Base-by-base conservation (phyloP, 768 basidiomycete genomes). In the Lactarius sp. region DNA sequence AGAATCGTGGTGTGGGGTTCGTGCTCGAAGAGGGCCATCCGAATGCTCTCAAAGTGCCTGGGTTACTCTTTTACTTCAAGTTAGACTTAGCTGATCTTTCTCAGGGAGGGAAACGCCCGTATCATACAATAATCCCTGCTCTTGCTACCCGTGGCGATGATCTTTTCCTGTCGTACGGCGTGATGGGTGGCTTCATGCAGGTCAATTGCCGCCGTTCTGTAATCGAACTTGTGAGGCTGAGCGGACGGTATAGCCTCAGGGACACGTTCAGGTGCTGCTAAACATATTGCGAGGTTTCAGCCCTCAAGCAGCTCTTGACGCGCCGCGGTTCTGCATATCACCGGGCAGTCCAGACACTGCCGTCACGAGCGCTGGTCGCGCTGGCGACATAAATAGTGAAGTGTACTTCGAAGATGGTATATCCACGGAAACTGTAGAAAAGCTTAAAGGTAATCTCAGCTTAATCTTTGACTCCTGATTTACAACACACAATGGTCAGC, bases 331-430 rank as follows among this genome's bases (percentile, higher is more conserved):
- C n/a, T 60, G 59, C 42, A 60, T 52, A 60, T 60, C 59, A 46
- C 42, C 59, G 13, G 52, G 52, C 3, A 22, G 16, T 31, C 59
- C 44, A 37, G 22, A 61, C 16, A 46, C 37, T 6, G 37, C 20
- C 6, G 7, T 54, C 20, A 36, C n/a, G 22, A 55, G 55, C 20
- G 46, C 27, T 10, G 46, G 44, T 7, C 44, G 52, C 44, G 31
- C 90, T 18, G 92, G 84, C 14, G 93, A 94, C 62, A 98, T 98
- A 72, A 95, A 98, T 77, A 98, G 97, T 96, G 85, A 9, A 95
- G 96, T 0, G 94, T 89, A 74, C 98, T 60, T 60, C 22, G 59
- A 60, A 37, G 59, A 47, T 3, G 88, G 85, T 0, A 87, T 96
- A 59, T 69, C 85, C 22, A 70, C 74, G 14, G 80, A 83, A 34